phyloP scores from a whole-genome alignment of 108 stramenopile species.

The Discostella pseudostelligera region DNA sequence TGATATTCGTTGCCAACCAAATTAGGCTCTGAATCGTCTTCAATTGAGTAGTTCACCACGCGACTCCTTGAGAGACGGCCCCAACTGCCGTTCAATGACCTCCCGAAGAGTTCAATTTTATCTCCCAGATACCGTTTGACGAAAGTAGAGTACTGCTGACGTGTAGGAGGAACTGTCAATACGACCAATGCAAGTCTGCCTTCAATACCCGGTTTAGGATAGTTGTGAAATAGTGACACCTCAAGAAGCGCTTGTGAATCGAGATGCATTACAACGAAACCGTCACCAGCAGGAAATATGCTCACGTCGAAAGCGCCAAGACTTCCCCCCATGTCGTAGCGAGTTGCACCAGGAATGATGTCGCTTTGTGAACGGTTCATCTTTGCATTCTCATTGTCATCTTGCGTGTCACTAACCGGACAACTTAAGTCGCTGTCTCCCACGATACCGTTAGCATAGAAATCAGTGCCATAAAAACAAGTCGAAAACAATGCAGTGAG shows the following conservation, averaged over 20 bases:
- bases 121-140: too few species aligned
- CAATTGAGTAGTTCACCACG: background rate
- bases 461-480: conserved; percentile 53
- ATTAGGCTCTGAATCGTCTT: background rate
- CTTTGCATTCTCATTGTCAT: conserved; percentile 9
- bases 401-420: conserved; percentile 4
- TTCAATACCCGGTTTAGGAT: background rate
- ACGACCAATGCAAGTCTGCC: conserved; percentile 16
- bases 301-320: conserved; percentile 66
- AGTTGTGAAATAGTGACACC: conserved; percentile 28
- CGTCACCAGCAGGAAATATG: conserved; percentile 53
- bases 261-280: conserved; percentile 64
- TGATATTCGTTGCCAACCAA: conserved; percentile 1
- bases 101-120: conserved; percentile 13
- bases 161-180: conserved; percentile 12
- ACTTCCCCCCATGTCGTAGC: conserved; percentile 54
- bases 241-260: conserved; percentile 53
- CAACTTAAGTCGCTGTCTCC: conserved; percentile 17
- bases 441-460: conserved; percentile 37
- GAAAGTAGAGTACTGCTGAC: background rate
- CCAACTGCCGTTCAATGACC: conserved; percentile 12
- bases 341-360: conserved; percentile 21
- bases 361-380: background rate
- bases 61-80: background rate
- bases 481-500: conserved; percentile 55